Evolutionary conservation across 768 basidiomycete species (phyloP).

Genomic region (Daedaleopsis nitida): DNA sequence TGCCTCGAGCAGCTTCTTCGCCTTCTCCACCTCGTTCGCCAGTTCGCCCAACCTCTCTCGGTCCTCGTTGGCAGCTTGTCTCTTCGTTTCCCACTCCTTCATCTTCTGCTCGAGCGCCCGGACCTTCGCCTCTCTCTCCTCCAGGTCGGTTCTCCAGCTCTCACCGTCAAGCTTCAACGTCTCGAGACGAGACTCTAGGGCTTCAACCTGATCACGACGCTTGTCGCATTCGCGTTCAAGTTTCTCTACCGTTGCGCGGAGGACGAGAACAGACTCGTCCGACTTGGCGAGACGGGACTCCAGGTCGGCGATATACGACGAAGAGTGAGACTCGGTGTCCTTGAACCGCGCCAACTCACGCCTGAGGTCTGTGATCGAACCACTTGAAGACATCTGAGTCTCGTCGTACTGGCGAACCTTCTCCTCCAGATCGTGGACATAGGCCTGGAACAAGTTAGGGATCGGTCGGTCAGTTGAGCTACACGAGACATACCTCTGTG

Average conservation of each 20-base stretch:
- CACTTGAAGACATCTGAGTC: conserved; percentile 69
- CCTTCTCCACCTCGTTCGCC: conserved; percentile 70
- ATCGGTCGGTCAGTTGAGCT: conserved; percentile 10
- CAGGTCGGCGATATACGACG: conserved; percentile 83
- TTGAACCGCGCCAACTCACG: conserved; percentile 80
- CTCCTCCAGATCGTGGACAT: conserved; percentile 91
- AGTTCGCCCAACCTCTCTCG: conserved; percentile 66
- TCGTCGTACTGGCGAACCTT: conserved; percentile 89
- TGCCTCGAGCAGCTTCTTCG: conserved; percentile 65
- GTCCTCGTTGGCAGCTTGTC: conserved; percentile 65
- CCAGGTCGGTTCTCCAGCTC: conserved; percentile 82
- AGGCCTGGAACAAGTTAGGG: conserved; percentile 57
- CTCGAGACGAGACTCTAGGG: conserved; percentile 72
- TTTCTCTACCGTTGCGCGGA: conserved; percentile 71
- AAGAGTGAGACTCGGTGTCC: conserved; percentile 71
- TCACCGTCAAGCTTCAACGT: conserved; percentile 72
- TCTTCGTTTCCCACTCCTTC: conserved; percentile 75
- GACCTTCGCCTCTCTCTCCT: conserved; percentile 77
- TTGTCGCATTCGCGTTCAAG: conserved; percentile 77
- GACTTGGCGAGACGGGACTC: conserved; percentile 79
- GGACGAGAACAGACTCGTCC: conserved; percentile 71
- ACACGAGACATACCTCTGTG: conserved; percentile 68
- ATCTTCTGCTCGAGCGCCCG: conserved; percentile 78
- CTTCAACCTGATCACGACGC: conserved; percentile 70
- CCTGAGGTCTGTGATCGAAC: conserved; percentile 80